Evolutionary conservation across 345 rosid species (phyloP), one percentile per base, ranked within the genome.

Genomic region (Syzygium jambos): DNA sequence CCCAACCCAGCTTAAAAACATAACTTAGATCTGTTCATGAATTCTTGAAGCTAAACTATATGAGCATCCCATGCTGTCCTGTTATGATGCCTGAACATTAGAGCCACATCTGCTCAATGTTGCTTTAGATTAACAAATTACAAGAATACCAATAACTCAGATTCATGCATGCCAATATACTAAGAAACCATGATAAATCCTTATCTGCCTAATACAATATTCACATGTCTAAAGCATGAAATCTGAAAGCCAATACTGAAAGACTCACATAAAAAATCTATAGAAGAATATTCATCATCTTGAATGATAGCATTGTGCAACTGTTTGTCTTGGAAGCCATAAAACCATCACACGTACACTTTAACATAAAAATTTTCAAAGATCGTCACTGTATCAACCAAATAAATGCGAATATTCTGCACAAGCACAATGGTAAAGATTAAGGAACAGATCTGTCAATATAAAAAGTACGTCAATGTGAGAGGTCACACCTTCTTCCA

Each of bases 401-500:
- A 13, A 61, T 61, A 61, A 61, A 27, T 15, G n/a, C 34, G 14
- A 61, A 61, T 61, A n/a, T 27, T 61, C 5, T 61, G 34, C 68
- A 61, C 17, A 61, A 61, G 34, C 68, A 6, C 68, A 61, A 61
- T n/a, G 68, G 17, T 61, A 61, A n/a, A 5, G 34, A 61, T 61
- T 61, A 57, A 49, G 51, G 51, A 52, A 59, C 30, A 27, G 34
- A 27, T 27, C 68, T 27, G 30, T 59, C 68, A 59, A 59, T 27
- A 61, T 61, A 61, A 61, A 61, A 27, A 61, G 7, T 27, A 12
- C n/a, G 9, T 61, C 30, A 13, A n/a, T 5, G 68, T n/a, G 34
- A 61, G 34, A 61, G 19, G 17, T 61, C 68, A n/a, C 34, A 97
- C 99, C 98, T 96, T 89, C 92, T 90, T 61, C 94, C 98, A 16